Evolutionary conservation across 805 yeast species (phyloP), one percentile per base, ranked within the genome.

Genomic region (Candida chauliodis): DNA sequence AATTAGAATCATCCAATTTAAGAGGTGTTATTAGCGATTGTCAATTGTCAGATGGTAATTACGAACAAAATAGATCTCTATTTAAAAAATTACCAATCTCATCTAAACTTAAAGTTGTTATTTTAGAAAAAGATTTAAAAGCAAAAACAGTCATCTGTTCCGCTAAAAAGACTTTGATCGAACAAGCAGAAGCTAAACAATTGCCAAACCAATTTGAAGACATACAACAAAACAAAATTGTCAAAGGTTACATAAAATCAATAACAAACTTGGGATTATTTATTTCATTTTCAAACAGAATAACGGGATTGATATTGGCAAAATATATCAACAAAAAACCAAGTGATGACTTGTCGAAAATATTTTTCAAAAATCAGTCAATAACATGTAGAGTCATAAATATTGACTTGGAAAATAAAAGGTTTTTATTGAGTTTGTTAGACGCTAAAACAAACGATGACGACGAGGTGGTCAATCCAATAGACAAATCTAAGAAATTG

Each of bases 251-350:
- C 56, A 78, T 91, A 27, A 83, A 79, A 48, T 81, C 89, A 14
- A 77, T 83, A 14, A 85, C 95, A n/a, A 73, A 72, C 31, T 73
- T 73, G 55, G 98, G 98, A 47, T 68, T 88, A 9, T 91, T 91
- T 56, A 84, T 91, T 41, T 76, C 82, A 0, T 91, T 91, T 60
- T 87, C 81, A 40, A 83, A 84, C 46, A 76, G 75, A 38, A 75
- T 91, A 46, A 85, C 87, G 22, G 98, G 97, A 37, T 71, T 91
- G 46, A 84, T 88, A 3, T 73, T 86, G 44, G 84, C 90, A 40
- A 79, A 81, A 53, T 79, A 81, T 49, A 34, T 34, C 15, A 84
- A 84, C 16, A 69, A 79, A 4, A 5, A 16, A 11, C 13, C 17
- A 20, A 31, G 22, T 22, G 22, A 31, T 9, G 82, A 79, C 46